Evolutionary conservation across 345 rosid species (phyloP).

Genomic region (Bruguiera sexangula): DNA sequence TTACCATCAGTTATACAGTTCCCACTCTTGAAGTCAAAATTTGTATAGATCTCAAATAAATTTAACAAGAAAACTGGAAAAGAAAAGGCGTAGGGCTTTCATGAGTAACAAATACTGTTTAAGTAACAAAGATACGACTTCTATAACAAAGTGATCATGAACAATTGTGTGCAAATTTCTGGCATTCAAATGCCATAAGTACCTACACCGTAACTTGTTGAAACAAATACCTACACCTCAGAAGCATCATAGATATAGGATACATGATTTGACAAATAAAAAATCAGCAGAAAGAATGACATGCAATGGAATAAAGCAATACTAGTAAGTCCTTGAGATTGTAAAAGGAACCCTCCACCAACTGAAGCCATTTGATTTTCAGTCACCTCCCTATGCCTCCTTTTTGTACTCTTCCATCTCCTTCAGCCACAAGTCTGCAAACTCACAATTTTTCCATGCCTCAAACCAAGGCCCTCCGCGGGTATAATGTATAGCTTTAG

Average conservation of each 20-base stretch:
- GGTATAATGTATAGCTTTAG: constrained; percentile 87
- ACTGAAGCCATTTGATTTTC: background rate
- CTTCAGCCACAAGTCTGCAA: constrained; percentile 82
- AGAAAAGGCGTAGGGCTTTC: background rate
- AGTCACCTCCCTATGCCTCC: constrained; percentile 9
- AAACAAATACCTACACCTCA: background rate
- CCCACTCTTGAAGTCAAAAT: no score
- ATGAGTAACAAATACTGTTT: background rate
- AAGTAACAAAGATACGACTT: background rate
- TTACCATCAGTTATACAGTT: no score
- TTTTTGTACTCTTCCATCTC: constrained; percentile 58
- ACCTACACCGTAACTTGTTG: background rate
- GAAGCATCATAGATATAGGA: background rate
- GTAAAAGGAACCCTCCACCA: background rate
- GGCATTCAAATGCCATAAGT: constrained; percentile 3
- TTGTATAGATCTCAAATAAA: no score
- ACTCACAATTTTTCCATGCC: constrained; percentile 88
- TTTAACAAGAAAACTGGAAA: background rate
- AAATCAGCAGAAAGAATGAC: constrained; percentile 1
- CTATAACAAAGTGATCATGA: background rate
- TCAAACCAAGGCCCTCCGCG: constrained; percentile 99
- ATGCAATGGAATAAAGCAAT: background rate
- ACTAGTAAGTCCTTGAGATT: background rate
- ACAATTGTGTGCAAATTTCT: background rate
- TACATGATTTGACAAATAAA: background rate